phyloP scores from a whole-genome alignment of 768 basidiomycete species.

The Vararia minispora region DNA sequence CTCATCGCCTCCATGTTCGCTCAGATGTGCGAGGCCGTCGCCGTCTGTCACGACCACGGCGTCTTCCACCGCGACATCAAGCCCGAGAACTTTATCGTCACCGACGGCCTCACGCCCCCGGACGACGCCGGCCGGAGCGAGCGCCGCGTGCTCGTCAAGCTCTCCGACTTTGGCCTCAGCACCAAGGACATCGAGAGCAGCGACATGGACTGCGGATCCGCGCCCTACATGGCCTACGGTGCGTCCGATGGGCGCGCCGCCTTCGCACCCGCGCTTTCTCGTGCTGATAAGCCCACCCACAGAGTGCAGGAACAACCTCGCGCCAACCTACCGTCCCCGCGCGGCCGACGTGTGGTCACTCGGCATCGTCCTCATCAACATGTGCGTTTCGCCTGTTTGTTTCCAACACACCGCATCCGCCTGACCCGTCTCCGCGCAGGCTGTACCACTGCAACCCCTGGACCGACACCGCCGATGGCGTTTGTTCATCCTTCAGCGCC shows the following conservation, averaged over 20 bases:
- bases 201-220: conserved; percentile 98
- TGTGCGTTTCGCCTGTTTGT: conserved; percentile 37
- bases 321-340: conserved; percentile 87
- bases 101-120: conserved; percentile 57
- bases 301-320: conserved; percentile 98
- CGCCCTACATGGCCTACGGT: conserved; percentile 99
- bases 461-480: conserved; percentile 84
- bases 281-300: too few relatives aligned
- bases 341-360: conserved; percentile 98
- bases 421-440: conserved; percentile 30
- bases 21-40: conserved; percentile 98
- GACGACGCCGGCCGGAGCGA: conserved; percentile 50
- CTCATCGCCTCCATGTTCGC: conserved; percentile 96
- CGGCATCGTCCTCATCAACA: conserved; percentile 98
- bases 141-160: conserved; percentile 89
- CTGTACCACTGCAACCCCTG: conserved; percentile 98
- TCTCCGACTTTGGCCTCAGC: conserved; percentile 93
- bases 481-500: conserved; percentile 69
- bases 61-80: conserved; percentile 98
- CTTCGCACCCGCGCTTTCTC: too few relatives aligned
- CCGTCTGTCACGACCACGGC: conserved; percentile 81
- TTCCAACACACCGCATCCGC: conserved; percentile 5
- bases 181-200: conserved; percentile 81
- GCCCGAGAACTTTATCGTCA: conserved; percentile 97
- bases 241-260: conserved; percentile 25